phyloP scores from a whole-genome alignment of 768 basidiomycete genomes.

The Termitomyces bulborhizus region DNA sequence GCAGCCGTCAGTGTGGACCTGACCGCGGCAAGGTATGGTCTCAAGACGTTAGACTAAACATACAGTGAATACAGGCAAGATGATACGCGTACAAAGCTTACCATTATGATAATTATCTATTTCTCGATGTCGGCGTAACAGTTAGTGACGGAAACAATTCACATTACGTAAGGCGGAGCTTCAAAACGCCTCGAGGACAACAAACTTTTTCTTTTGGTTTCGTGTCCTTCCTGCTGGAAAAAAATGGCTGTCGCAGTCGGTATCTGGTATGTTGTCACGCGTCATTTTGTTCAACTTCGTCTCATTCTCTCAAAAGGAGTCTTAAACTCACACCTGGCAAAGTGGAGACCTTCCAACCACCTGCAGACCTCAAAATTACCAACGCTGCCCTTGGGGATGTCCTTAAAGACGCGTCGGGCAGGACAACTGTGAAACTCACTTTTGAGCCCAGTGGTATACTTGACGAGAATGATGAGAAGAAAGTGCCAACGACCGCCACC shows the following conservation, averaged over 20 bases:
- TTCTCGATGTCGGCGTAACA: neutral
- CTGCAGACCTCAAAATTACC: constrained; percentile 70
- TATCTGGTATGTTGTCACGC: constrained; percentile 50
- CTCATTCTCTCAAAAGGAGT: constrained; percentile 42
- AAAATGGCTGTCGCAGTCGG: constrained; percentile 58
- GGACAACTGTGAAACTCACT: constrained; percentile 64
- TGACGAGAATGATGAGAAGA: constrained; percentile 37
- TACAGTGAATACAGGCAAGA: constrained; percentile 2
- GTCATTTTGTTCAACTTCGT: constrained; percentile 10
- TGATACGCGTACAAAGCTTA: constrained; percentile 24
- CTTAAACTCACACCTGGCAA: constrained; percentile 51
- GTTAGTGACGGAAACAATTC: neutral
- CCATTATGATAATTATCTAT: constrained; percentile 33
- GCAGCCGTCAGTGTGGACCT: constrained; percentile 97
- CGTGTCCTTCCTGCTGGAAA: neutral
- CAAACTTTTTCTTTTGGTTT: constrained; percentile 13
- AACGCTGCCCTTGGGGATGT: constrained; percentile 77
- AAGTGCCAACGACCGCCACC: constrained; percentile 26
- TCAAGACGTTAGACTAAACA: constrained; percentile 83
- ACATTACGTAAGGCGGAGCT: constrained; percentile 38
- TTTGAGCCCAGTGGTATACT: constrained; percentile 34
- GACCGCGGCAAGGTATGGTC: constrained; percentile 95
- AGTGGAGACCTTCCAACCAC: constrained; percentile 49
- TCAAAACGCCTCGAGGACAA: constrained; percentile 17
- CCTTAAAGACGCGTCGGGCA: constrained; percentile 50